Percentiles rank a stretch among this genome's conserved stretches.
phyloP scores from a whole-genome alignment of 2,329 filamentous ascomycete genomes.

The Cercospora sojina region DNA sequence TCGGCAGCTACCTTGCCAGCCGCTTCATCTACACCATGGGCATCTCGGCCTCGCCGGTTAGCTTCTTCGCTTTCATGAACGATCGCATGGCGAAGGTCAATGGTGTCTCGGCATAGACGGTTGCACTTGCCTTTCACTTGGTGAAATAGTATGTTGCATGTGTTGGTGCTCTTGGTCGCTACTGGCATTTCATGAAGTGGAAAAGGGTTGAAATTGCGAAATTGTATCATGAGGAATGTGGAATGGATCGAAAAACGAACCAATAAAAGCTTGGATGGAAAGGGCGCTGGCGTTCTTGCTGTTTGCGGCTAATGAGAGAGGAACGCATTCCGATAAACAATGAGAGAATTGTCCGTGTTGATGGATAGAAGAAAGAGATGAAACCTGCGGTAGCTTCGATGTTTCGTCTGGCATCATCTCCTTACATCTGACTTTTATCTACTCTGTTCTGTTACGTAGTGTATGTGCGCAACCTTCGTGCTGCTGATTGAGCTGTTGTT shows the following conservation, averaged over 20 bases:
- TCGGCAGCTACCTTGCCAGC: constrained; percentile 90
- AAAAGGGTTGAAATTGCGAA: neutral
- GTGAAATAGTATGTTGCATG: neutral
- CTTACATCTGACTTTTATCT: neutral
- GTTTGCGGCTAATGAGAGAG: neutral
- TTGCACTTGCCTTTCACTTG: neutral
- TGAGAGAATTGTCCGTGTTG: neutral
- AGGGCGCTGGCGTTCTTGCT: neutral
- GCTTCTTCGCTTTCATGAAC: constrained; percentile 87
- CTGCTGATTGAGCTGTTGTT: neutral
- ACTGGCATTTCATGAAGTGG: neutral
- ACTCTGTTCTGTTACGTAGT: neutral
- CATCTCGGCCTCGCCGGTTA: constrained; percentile 89
- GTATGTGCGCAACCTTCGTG: neutral
- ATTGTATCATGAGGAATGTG: constrained; percentile 15
- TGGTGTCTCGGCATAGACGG: constrained; percentile 4
- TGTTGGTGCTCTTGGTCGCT: neutral
- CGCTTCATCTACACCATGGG: constrained; percentile 97
- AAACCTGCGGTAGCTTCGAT: neutral
- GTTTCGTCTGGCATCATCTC: neutral
- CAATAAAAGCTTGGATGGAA: neutral
- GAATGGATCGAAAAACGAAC: constrained; percentile 10
- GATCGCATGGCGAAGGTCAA: constrained; percentile 43
- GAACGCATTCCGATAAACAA: neutral
- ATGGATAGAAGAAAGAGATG: neutral